These are phyloP conservation scores for Kazachstania sp. DNA, from an alignment of 1,139 yeast genomes.

Conservation along the genomic window DNA sequence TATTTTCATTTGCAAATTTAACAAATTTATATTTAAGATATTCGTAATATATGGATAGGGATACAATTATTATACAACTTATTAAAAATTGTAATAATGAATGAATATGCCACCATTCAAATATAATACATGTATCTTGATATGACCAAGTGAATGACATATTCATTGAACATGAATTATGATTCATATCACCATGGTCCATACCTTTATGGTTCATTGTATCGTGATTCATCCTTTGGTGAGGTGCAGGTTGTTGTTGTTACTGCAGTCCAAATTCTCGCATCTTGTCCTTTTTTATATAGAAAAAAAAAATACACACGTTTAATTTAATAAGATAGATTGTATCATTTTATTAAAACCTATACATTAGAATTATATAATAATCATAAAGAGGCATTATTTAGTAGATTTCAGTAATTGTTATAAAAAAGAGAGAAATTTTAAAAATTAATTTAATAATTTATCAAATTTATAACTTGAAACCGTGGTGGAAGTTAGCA, in stretches of 20 bases:
- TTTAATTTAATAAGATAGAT: conserved; percentile 4
- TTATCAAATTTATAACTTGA: conserved; percentile 25
- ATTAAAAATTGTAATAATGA: conserved; percentile 44
- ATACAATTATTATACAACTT: conserved; percentile 43
- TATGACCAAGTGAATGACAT: conserved; percentile 84
- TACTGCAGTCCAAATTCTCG: neutral
- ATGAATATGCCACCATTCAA: conserved; percentile 71
- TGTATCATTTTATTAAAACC: conserved; percentile 18
- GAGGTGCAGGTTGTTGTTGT: neutral
- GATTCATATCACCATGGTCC: conserved; percentile 17
- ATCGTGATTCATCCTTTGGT: conserved; percentile 7
- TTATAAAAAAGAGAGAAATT: conserved; percentile 4
- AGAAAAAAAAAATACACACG: neutral
- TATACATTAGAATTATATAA: conserved; percentile 16
- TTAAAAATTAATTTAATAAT: conserved; percentile 4
- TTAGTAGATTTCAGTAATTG: neutral
- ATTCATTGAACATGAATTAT: conserved; percentile 51
- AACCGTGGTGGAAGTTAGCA: conserved; percentile 59
- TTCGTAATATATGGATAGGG: conserved; percentile 55
- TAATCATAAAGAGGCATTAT: conserved; percentile 18
- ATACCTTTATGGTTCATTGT: conserved; percentile 20
- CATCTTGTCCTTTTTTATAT: neutral
- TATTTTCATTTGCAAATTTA: conserved; percentile 1
- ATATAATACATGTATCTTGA: conserved; percentile 61
- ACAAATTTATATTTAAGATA: conserved; percentile 35